These are phyloP conservation scores for Dinochytrium kinnereticum DNA, from an alignment of 371 early-diverging fungal genomes.

Conservation along the genomic window DNA sequence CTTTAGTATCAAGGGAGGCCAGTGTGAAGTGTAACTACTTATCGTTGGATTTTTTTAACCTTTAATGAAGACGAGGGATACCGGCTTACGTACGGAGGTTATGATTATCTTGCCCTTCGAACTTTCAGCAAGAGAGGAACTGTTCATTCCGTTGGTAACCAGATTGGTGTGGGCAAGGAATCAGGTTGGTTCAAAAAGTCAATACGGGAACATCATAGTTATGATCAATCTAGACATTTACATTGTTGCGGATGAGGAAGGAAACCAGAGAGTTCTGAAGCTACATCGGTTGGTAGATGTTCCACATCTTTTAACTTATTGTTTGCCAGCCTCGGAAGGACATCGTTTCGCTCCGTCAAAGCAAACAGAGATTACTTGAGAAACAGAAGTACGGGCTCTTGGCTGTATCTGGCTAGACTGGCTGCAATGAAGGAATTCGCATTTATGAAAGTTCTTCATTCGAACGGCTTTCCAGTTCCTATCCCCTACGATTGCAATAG, in stretches of 20 bases:
- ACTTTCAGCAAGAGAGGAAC: slow-evolving; percentile 88
- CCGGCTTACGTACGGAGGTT: slow-evolving; percentile 98
- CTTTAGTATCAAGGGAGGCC: slow-evolving; percentile 85
- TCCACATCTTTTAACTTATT: slow-evolving; percentile 3
- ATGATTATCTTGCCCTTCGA: slow-evolving; percentile 98
- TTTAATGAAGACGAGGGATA: slow-evolving; percentile 85
- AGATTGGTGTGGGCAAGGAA: slow-evolving; percentile 99
- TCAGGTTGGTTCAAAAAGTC: slow-evolving; percentile 63
- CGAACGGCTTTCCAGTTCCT: slow-evolving; percentile 97
- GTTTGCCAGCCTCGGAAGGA: slow-evolving; percentile 85
- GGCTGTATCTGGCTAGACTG: slow-evolving; percentile 97
- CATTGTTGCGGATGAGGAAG: slow-evolving; percentile 92
- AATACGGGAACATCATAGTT: too few species aligned
- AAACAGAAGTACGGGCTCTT: slow-evolving; percentile 89
- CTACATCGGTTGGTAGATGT: slow-evolving; percentile 73
- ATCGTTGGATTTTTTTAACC: not conserved
- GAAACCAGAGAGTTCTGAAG: slow-evolving; percentile 86
- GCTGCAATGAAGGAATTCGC: slow-evolving; percentile 97
- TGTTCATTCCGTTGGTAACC: slow-evolving; percentile 95
- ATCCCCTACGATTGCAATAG: slow-evolving; percentile 91
- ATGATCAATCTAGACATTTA: slow-evolving; percentile 72
- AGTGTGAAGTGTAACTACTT: slow-evolving; percentile 76
- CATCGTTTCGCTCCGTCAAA: slow-evolving; percentile 98
- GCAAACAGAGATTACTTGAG: slow-evolving; percentile 96
- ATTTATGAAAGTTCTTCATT: slow-evolving; percentile 93